phyloP scores from a whole-genome alignment of 441 rosid genomes.

The Populus tomentosa region DNA sequence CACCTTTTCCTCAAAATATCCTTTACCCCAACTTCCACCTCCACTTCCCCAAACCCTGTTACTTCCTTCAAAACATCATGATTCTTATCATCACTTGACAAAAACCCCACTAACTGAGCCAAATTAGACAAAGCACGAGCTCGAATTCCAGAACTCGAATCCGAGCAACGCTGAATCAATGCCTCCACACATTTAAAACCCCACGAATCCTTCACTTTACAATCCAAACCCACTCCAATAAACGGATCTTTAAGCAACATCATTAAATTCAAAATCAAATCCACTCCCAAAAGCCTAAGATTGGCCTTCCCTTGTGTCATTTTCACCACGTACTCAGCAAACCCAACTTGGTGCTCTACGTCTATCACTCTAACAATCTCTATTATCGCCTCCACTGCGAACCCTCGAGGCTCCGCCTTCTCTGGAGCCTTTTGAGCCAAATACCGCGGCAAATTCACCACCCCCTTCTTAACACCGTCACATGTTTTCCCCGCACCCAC shows the following conservation, averaged over 20 bases:
- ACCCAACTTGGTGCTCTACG: conserved; percentile 43
- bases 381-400: conserved; percentile 72
- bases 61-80: conserved; percentile 46
- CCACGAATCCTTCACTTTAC: conserved; percentile 40
- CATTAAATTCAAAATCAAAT: conserved; percentile 60
- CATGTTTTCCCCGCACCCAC: conserved; percentile 31
- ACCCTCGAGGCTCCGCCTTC: conserved; percentile 80
- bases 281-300: conserved; percentile 70
- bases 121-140: conserved; percentile 79
- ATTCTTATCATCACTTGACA: conserved; percentile 43
- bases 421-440: conserved; percentile 81
- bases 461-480: conserved; percentile 47
- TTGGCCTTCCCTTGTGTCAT: conserved; percentile 68
- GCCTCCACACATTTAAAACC: conserved; percentile 59
- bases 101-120: conserved; percentile 70
- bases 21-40: conserved; percentile 39
- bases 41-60: conserved; percentile 36
- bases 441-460: conserved; percentile 59
- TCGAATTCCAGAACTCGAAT: conserved; percentile 50
- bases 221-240: conserved; percentile 22
- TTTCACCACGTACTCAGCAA: conserved; percentile 51
- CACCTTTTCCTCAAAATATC: conserved; percentile 70
- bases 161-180: conserved; percentile 68
- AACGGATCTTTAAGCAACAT: conserved; percentile 47
- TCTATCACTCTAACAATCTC: conserved; percentile 67